A percentile compares a stretch with the other conserved stretches of the same genome.
Evolutionary conservation across 495 filamentous ascomycete genomes (phyloP).

Genomic region (Penicillium mononematosum): DNA sequence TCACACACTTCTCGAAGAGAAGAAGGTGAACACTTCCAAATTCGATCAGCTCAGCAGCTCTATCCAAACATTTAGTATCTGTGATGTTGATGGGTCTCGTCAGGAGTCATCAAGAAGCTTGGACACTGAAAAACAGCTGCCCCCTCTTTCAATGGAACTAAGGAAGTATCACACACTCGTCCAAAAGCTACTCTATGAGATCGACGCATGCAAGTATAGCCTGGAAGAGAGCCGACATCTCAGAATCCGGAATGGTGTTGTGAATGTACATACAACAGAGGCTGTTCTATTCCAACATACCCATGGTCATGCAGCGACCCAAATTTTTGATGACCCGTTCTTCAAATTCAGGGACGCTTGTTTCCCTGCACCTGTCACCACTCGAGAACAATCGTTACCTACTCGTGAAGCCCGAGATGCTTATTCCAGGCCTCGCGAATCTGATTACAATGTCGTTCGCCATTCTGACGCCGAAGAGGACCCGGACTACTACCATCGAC

Average conservation of each 20-base stretch:
- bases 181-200: background rate
- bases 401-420: constrained; percentile 69
- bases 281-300: background rate
- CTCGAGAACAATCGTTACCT: constrained; percentile 73
- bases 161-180: background rate
- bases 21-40: background rate
- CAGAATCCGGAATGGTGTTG: background rate
- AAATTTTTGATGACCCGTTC: background rate
- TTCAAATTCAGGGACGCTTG: background rate
- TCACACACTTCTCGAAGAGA: background rate
- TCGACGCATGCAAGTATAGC: background rate
- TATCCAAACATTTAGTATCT: background rate
- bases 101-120: too few species aligned
- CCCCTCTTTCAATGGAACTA: background rate
- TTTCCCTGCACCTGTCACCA: constrained; percentile 51
- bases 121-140: background rate
- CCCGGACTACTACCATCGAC: constrained; percentile 54
- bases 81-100: too few species aligned
- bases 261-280: background rate
- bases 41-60: background rate
- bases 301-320: background rate
- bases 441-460: constrained; percentile 62
- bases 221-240: background rate
- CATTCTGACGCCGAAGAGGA: constrained; percentile 56
- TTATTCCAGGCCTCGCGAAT: constrained; percentile 63